Evolutionary conservation across 345 rosid genomes (phyloP).

Genomic region (Cardamine chenopodiifolia): DNA sequence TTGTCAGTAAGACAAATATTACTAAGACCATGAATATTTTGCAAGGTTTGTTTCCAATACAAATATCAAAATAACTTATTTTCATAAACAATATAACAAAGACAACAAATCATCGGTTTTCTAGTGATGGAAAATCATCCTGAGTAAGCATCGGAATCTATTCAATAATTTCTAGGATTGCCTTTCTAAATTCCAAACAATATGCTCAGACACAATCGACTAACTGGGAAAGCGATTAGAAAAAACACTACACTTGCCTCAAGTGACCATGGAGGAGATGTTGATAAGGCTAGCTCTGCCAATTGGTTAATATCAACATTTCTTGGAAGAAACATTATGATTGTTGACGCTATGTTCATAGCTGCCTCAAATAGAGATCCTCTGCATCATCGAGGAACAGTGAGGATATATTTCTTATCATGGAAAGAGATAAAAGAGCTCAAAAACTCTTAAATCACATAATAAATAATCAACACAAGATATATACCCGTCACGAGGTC

Average conservation of each 20-base stretch:
- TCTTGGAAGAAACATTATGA: constrained; percentile 91
- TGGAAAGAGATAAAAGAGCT: constrained; percentile 9
- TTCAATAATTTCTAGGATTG: not conserved
- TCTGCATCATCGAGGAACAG: constrained; percentile 50
- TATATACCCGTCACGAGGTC: constrained; percentile 81
- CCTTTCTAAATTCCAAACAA: not conserved
- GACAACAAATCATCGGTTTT: not conserved
- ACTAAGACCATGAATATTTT: not conserved
- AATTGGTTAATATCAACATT: constrained; percentile 76
- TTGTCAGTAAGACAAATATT: constrained; percentile 22
- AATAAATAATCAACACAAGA: not conserved
- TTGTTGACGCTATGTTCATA: constrained; percentile 58
- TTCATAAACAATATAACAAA: not conserved
- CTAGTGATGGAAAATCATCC: not conserved
- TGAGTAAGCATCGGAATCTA: not conserved
- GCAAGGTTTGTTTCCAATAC: not conserved
- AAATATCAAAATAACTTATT: not conserved
- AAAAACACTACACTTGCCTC: constrained; percentile 53
- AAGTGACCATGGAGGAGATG: constrained; percentile 65
- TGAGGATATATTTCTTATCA: not conserved
- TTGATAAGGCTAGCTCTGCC: constrained; percentile 74
- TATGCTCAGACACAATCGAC: not conserved
- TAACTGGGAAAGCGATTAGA: not conserved
- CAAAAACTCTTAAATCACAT: not conserved
- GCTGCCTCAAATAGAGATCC: constrained; percentile 63